Conservation (phyloP, 192 early-diverging fungal species). For the Rhizoclosmatium globosum region DNA sequence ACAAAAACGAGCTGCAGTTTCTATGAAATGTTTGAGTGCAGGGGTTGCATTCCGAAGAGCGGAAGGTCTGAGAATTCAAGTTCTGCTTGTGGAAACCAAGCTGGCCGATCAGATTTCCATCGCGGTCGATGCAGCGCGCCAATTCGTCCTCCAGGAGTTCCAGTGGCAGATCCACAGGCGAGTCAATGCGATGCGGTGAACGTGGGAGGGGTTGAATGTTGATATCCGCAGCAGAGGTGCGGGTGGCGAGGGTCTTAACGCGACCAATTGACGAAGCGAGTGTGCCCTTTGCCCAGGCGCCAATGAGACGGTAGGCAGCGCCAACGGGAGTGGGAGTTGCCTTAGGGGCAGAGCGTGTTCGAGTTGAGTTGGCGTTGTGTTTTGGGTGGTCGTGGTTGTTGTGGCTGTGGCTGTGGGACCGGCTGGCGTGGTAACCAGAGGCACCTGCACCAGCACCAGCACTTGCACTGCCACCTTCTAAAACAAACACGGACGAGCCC, state of each 20-base stretch:
- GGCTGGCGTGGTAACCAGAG: not conserved
- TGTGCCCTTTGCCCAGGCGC: slow-evolving; percentile 33
- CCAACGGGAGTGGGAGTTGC: slow-evolving; percentile 23
- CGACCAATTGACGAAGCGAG: not conserved
- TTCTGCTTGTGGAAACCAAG: no score
- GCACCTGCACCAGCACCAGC: not conserved
- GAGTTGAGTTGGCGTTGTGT: not conserved
- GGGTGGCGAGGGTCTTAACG: not conserved
- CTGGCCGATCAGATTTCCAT: no score
- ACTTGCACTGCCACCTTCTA: not conserved
- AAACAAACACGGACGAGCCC: not conserved
- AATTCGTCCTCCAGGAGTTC: no score
- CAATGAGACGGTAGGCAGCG: slow-evolving; percentile 30
- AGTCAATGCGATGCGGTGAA: no score
- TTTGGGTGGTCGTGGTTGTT: not conserved
- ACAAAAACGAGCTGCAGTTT: no score
- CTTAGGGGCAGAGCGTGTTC: not conserved
- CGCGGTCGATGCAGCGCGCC: no score
- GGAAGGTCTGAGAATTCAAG: no score
- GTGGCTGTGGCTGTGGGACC: not conserved
- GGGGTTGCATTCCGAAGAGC: no score
- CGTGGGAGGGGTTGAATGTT: no score
- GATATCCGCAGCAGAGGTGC: not conserved
- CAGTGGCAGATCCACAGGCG: no score
- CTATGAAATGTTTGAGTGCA: no score